A percentile compares a stretch with the other conserved stretches of the same genome.
Conservation (phyloP, 2,329 filamentous ascomycete genomes). For the Shiraia sp. region DNA sequence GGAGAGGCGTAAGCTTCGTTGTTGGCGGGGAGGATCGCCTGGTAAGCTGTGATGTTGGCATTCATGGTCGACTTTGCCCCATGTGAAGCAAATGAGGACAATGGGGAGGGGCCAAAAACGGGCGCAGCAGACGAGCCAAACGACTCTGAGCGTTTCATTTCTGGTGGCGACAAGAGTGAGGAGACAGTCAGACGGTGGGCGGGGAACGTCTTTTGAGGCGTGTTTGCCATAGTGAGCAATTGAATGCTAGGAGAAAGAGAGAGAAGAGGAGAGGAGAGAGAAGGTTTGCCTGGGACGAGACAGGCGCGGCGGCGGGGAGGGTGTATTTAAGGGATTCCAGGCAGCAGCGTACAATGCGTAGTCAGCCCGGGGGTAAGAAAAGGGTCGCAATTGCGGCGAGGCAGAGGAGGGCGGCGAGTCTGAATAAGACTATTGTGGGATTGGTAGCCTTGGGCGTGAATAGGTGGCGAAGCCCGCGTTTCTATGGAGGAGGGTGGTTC, state of each 20-base stretch:
- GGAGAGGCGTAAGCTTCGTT: slow-evolving; percentile 44
- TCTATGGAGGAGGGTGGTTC: slow-evolving; percentile 23
- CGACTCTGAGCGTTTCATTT: slow-evolving; percentile 46
- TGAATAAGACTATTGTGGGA: slow-evolving; percentile 15
- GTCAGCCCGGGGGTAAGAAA: slow-evolving; percentile 10
- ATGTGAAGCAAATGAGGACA: slow-evolving; percentile 34
- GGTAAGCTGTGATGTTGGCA: slow-evolving; percentile 18
- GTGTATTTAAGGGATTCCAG: slow-evolving; percentile 12
- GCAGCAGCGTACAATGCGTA: slow-evolving; percentile 9
- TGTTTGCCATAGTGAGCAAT: slow-evolving; percentile 38
- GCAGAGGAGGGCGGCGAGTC: too few relatives aligned
- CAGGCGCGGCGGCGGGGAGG: slow-evolving; percentile 7
- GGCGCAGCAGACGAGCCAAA: slow-evolving; percentile 40
- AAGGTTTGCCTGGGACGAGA: slow-evolving; percentile 23
- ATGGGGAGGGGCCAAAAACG: slow-evolving; percentile 24
- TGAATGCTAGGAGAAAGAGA: too few relatives aligned
- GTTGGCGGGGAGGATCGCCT: slow-evolving; percentile 26
- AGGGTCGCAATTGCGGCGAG: too few relatives aligned
- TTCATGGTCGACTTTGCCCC: slow-evolving; percentile 24
- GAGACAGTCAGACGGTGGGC: slow-evolving; percentile 41
- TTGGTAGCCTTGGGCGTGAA: slow-evolving; percentile 12
- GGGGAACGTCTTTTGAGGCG: slow-evolving; percentile 29
- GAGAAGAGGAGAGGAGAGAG: too few relatives aligned
- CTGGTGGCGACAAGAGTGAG: slow-evolving; percentile 47
- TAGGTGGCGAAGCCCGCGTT: slow-evolving; percentile 26